Percentiles rank a stretch among this genome's conserved stretches.
Conservation (phyloP, 768 basidiomycete species). For the Hericium erinaceus region DNA sequence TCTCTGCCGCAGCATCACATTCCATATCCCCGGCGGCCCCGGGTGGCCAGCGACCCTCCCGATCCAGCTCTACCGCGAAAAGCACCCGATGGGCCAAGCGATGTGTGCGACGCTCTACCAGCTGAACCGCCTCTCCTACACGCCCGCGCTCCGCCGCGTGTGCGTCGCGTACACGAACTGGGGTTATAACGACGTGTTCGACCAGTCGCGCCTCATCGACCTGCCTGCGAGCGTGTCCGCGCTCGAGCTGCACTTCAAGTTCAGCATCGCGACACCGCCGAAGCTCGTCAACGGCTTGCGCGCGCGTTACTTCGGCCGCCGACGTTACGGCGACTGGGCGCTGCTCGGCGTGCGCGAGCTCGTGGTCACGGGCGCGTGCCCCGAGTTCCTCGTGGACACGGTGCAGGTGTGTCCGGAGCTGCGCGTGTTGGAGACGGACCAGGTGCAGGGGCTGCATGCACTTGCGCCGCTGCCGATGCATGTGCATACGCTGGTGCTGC, state of each 20-base stretch:
- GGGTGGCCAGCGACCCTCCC: not conserved
- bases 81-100: constrained; percentile 11
- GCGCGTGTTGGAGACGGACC: constrained; percentile 12
- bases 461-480: constrained; percentile 5
- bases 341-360: constrained; percentile 18
- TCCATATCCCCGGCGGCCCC: constrained; percentile 19
- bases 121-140: constrained; percentile 15
- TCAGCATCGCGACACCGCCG: constrained; percentile 14
- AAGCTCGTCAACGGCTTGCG: constrained; percentile 18
- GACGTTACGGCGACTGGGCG: constrained; percentile 6
- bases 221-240: constrained; percentile 24
- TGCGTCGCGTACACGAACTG: constrained; percentile 24
- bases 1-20: constrained; percentile 28
- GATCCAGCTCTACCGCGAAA: constrained; percentile 15
- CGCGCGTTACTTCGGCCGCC: constrained; percentile 8
- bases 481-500: constrained; percentile 5
- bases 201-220: constrained; percentile 20
- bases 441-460: constrained; percentile 1
- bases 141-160: constrained; percentile 26
- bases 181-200: constrained; percentile 27
- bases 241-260: constrained; percentile 26
- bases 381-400: constrained; percentile 17
- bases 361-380: constrained; percentile 16
- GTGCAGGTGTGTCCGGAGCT: constrained; percentile 17
- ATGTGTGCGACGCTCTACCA: constrained; percentile 22